Conservation (phyloP, 164 flowering plant species). For the Kalanchoe fedtschenkoi region DNA sequence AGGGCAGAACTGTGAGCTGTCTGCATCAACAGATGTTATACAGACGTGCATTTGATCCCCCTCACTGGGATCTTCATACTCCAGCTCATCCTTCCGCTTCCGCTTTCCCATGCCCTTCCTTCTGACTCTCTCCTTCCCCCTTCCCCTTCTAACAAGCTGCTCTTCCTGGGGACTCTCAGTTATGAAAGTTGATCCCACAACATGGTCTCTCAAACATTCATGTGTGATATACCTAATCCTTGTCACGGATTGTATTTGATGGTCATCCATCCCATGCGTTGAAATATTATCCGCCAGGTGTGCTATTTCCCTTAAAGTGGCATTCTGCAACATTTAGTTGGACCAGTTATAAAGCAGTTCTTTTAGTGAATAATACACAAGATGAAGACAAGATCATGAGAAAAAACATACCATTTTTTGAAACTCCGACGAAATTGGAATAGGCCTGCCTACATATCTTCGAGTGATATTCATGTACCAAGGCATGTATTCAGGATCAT, state of each 20-base stretch:
- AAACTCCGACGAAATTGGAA: conserved; percentile 54
- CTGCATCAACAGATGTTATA: background rate
- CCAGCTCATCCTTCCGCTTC: conserved; percentile 29
- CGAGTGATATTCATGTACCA: conserved; percentile 57
- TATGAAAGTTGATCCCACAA: conserved; percentile 20
- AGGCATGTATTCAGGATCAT: conserved; percentile 51
- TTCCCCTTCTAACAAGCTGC: conserved; percentile 31
- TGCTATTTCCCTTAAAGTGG: conserved; percentile 49
- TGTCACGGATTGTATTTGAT: conserved; percentile 38
- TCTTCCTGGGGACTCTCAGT: conserved; percentile 14
- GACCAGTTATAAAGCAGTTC: background rate
- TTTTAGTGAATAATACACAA: background rate
- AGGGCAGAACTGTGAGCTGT: background rate
- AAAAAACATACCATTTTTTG: conserved; percentile 32
- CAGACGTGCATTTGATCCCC: conserved; percentile 14
- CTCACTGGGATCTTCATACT: conserved; percentile 18
- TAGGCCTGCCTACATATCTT: conserved; percentile 48
- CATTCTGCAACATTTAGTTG: conserved; percentile 24
- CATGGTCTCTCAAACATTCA: conserved; percentile 57
- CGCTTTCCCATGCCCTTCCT: conserved; percentile 40
- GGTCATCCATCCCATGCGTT: conserved; percentile 46
- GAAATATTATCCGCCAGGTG: conserved; percentile 48
- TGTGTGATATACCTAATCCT: conserved; percentile 49
- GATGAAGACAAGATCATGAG: background rate
- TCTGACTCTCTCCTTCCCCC: conserved; percentile 59